A percentile compares a stretch with the other conserved stretches of the same genome.
These are phyloP conservation scores for Basipetospora sp. DNA, from an alignment of 2,329 filamentous ascomycete genomes.

Conservation along the genomic window DNA sequence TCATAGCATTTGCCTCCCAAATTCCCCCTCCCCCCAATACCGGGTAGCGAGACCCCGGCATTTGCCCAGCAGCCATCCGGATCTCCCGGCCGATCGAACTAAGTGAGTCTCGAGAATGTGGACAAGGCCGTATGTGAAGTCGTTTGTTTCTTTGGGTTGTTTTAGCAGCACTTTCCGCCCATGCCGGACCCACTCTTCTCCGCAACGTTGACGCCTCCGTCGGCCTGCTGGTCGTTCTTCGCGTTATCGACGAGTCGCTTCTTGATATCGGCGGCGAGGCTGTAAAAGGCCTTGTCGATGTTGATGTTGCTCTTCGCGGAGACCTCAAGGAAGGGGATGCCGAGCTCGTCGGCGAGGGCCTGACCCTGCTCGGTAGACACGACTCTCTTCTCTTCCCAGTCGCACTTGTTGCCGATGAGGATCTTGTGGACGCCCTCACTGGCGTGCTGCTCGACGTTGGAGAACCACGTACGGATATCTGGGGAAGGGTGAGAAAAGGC, in stretches of 20 bases:
- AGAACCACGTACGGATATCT: constrained; percentile 99
- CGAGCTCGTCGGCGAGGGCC: constrained; percentile 82
- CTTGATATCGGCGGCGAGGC: constrained; percentile 90
- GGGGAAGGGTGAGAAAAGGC: constrained; percentile 11
- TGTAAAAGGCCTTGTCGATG: constrained; percentile 97
- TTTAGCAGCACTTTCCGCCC: constrained; percentile 65
- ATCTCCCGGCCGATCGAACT: no score
- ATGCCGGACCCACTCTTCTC: constrained; percentile 40
- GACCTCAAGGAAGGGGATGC: constrained; percentile 96
- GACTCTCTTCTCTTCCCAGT: constrained; percentile 98
- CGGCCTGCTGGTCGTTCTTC: constrained; percentile 52
- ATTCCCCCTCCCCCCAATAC: no score
- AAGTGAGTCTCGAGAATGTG: no score
- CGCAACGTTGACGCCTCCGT: constrained; percentile 56
- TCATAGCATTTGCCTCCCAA: no score
- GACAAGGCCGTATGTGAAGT: no score
- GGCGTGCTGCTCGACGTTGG: constrained; percentile 94
- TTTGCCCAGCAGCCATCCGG: no score
- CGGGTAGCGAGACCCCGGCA: no score
- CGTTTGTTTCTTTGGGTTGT: no score
- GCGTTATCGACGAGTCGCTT: constrained; percentile 89
- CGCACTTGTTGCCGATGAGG: constrained; percentile 98
- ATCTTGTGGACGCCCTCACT: constrained; percentile 99
- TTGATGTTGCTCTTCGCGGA: constrained; percentile 99
- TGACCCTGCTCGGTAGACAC: constrained; percentile 89